Evolutionary conservation across 2,329 filamentous ascomycete genomes (phyloP), one percentile per base, ranked within the genome.

Genomic region (Aureobasidium namibiae): DNA sequence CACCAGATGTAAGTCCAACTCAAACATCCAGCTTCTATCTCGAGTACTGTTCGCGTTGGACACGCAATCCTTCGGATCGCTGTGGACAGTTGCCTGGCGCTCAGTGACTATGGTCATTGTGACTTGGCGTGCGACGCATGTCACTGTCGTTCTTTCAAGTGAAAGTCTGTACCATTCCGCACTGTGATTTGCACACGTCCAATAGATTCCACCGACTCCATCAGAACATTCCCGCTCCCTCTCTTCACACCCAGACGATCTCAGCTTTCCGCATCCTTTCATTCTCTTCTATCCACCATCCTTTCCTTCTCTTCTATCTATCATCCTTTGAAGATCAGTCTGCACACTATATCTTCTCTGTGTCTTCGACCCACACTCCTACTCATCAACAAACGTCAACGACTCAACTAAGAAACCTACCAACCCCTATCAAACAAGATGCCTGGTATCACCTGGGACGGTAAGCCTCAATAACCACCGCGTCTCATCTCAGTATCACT

Each of bases 361-460:
- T 26, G 14, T 10, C 42, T 21, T n/a, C 24, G n/a, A 26, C 41
- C 6, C 14, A 45, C 23, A 2, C 34, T 34, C 34, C 2, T 1
- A 44, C 3, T 16, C 13, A 26, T 4, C 44, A 31, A 18, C 24
- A 42, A 29, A 44, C 41, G 26, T n/a, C 23, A n/a, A 26, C 23
- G 11, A 4, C 23, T 29, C 23, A 24, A 29, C 33, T 16, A 46
- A 29, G n/a, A 10, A 16, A 8, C 13, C 4, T 9, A 31, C 9
- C 26, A 11, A 31, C 10, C 3, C 26, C 44, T 2, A 33, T 48
- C n/a, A 7, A 48, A 33, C n/a, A 33, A 33, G 1, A 48, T 48
- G 44, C 44, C 26, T 24, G 56, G 36, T 10, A 62, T 62, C 21
- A 62, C 53, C 24, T 62, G 58, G 58, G 59, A 59, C 24, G 58